These are phyloP conservation scores for Backusella circina DNA, from an alignment of 192 early-diverging fungal genomes.

Conservation along the genomic window DNA sequence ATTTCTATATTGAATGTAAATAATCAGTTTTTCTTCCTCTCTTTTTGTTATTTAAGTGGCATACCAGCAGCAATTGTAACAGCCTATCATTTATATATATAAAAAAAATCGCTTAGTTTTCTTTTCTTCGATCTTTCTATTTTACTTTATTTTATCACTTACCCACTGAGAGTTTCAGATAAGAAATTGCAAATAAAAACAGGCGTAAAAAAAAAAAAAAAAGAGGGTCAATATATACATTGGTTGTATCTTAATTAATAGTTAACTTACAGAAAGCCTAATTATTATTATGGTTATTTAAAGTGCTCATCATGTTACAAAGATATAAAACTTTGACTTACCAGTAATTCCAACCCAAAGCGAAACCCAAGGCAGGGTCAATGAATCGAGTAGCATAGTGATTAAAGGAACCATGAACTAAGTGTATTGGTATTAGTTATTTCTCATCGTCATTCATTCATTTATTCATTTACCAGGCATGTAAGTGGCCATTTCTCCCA, in stretches of 20 bases:
- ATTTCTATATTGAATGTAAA: conserved; percentile 56
- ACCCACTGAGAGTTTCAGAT: neutral
- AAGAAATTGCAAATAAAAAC: neutral
- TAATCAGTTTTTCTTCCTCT: neutral
- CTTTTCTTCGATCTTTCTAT: neutral
- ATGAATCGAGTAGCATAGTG: conserved; percentile 72
- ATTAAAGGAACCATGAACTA: conserved; percentile 69
- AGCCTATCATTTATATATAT: conserved; percentile 13
- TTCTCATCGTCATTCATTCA: too few species aligned
- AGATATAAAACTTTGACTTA: neutral
- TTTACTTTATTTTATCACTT: neutral
- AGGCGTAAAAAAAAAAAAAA: neutral
- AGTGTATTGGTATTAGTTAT: neutral
- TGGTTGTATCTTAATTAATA: too few species aligned
- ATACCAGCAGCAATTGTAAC: conserved; percentile 35
- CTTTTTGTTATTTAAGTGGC: neutral
- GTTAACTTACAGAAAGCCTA: conserved; percentile 14
- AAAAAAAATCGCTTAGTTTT: neutral
- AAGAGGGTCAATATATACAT: neutral
- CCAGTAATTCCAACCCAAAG: conserved; percentile 61
- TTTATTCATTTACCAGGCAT: conserved; percentile 50
- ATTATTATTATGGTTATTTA: neutral
- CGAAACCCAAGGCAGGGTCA: conserved; percentile 71
- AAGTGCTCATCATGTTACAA: neutral
- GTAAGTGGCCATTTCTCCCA: conserved; percentile 81